Evolutionary conservation across 495 filamentous ascomycete genomes (phyloP).

Genomic region (Aspergillus cristatus): DNA sequence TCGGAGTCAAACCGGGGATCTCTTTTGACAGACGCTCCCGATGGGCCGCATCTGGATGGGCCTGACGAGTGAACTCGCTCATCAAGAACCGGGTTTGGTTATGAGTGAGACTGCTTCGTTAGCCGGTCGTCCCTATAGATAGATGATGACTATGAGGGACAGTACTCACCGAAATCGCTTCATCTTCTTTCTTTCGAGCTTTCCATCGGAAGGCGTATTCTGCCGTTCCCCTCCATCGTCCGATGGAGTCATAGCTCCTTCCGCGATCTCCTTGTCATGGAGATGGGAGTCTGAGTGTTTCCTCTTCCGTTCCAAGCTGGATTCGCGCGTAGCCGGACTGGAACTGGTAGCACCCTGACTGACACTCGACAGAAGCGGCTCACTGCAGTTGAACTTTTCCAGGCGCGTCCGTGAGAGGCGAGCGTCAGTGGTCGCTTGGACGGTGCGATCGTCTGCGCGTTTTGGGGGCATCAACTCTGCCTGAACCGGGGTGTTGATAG

Average conservation of each 20-base stretch:
- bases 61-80: conserved; percentile 94
- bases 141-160: no score
- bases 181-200: conserved; percentile 82
- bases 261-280: conserved; percentile 10
- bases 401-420: conserved; percentile 5
- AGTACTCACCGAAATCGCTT: conserved; percentile 90
- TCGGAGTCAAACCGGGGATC: conserved; percentile 85
- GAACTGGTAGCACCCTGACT: conserved; percentile 10
- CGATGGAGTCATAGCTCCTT: conserved; percentile 21
- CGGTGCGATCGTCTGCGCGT: conserved; percentile 3
- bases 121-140: no score
- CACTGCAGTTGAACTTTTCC: conserved; percentile 12
- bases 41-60: conserved; percentile 91
- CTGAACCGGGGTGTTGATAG: no score
- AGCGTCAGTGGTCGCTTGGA: conserved; percentile 5
- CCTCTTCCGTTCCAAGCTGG: conserved; percentile 10
- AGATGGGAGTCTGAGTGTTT: conserved; percentile 12
- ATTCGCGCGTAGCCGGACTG: conserved; percentile 10
- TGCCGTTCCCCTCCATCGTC: conserved; percentile 25
- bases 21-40: conserved; percentile 82
- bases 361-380: conserved; percentile 11
- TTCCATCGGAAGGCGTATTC: conserved; percentile 13
- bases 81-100: conserved; percentile 94
- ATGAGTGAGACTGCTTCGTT: conserved; percentile 68
- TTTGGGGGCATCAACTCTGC: conserved; percentile 1